Base-by-base conservation (phyloP, 306 rosid genomes). In the Trichosanthes truncata region DNA sequence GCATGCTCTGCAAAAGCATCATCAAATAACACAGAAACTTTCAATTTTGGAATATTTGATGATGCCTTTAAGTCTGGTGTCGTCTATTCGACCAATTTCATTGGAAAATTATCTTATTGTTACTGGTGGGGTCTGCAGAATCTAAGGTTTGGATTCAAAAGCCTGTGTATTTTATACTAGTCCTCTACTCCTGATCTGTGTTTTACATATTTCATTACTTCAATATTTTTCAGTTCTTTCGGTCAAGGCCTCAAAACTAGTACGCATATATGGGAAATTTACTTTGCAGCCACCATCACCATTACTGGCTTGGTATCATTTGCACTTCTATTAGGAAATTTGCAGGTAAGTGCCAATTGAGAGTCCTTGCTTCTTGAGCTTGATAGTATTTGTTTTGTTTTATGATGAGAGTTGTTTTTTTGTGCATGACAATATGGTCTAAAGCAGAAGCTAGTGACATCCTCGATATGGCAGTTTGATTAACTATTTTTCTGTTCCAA, bases 261-360 rank as follows among this genome's bases (percentile, higher is more conserved):
- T 59, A 29, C 12, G 1, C 8, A 53, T 14, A 51, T 76, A 43
- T 56, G 86, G 86, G 86, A 86, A 75, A 65, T 57, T 49, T 49
- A 31, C 65, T 86, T 86, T 40, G 84, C 82, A 18, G 63, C 35
- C 81, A 2, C 63, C 7, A 7, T 86, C 9, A 53, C 88, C 18
- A 18, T 79, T 26, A 11, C 78, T 49, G 86, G 86, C 35, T 57
- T 85, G 78, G 12, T 85, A 6, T 74, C 83, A 14, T 85, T 85
- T 46, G 21, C 82, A 38, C 78, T 83, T 76, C 81, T 83, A 12
- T 55, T 83, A 17, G 88, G 88, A 78, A 85, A 85, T 78, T 52
- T 83, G 56, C 88, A 83, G 86, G 88, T 85, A 14, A 53, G 80
- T 78, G 43, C 20, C 31, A 43, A 15, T 48, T 33, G 2, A 23